These are phyloP conservation scores for Myriangium duriaei DNA, from an alignment of 2,329 filamentous ascomycete genomes.

Conservation along the genomic window DNA sequence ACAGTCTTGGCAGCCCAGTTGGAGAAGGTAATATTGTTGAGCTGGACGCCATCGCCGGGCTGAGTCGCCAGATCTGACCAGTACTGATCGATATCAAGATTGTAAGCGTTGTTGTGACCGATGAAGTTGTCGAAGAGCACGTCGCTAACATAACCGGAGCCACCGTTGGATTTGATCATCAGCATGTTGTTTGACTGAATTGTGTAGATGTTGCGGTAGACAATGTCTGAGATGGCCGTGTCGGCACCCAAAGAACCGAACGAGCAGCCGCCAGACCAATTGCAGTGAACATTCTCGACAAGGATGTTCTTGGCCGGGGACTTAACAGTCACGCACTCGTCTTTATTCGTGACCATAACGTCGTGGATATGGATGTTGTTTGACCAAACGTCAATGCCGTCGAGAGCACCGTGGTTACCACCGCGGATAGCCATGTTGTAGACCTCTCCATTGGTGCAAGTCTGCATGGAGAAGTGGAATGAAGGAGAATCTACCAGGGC, in stretches of 20 bases:
- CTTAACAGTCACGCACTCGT: constrained; percentile 49
- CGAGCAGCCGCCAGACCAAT: constrained; percentile 46
- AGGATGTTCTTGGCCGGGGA: constrained; percentile 41
- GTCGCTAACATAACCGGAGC: constrained; percentile 40
- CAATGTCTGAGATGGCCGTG: constrained; percentile 39
- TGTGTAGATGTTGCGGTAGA: constrained; percentile 47
- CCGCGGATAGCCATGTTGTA: constrained; percentile 46
- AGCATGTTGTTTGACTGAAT: constrained; percentile 50
- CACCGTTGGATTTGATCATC: constrained; percentile 47
- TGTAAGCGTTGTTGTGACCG: constrained; percentile 48
- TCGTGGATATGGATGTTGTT: constrained; percentile 48
- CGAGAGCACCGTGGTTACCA: constrained; percentile 39
- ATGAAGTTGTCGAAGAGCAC: constrained; percentile 46
- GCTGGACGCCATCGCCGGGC: constrained; percentile 39
- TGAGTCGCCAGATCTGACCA: constrained; percentile 35
- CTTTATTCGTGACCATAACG: constrained; percentile 49
- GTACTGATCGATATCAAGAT: constrained; percentile 42
- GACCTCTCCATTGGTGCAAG: constrained; percentile 39
- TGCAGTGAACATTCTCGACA: constrained; percentile 50
- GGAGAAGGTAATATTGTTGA: constrained; percentile 40
- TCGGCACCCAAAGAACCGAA: constrained; percentile 43
- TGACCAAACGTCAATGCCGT: constrained; percentile 44
- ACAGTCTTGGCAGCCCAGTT: constrained; percentile 45
- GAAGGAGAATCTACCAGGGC: constrained; percentile 36
- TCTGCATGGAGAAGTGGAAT: constrained; percentile 41